Evolutionary conservation across 768 basidiomycete genomes (phyloP).

Genomic region (Phylloporus arenicola): DNA sequence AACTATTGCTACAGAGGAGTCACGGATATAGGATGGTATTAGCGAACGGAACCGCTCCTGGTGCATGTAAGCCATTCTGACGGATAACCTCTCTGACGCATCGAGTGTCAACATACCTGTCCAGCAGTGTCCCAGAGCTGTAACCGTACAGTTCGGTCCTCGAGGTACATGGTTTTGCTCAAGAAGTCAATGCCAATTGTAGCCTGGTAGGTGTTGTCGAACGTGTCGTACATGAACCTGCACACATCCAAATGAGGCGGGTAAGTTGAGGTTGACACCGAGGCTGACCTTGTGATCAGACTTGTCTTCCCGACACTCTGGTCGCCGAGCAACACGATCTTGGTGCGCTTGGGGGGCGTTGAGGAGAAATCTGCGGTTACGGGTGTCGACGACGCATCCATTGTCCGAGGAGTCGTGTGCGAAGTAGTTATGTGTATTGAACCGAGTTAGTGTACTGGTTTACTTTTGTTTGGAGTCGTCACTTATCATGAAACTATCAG

Average conservation of each 20-base stretch:
- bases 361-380: slow-evolving; percentile 81
- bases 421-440: not conserved
- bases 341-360: slow-evolving; percentile 88
- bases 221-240: slow-evolving; percentile 99
- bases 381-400: slow-evolving; percentile 59
- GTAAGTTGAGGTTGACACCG: not conserved
- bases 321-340: slow-evolving; percentile 94
- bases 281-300: slow-evolving; percentile 83
- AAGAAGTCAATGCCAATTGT: slow-evolving; percentile 99
- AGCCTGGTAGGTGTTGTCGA: slow-evolving; percentile 98
- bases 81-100: slow-evolving; percentile 1
- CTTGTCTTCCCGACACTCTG: slow-evolving; percentile 99
- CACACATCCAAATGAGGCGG: slow-evolving; percentile 1
- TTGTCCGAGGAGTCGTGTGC: slow-evolving; percentile 14
- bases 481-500: slow-evolving; percentile 64
- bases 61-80: not conserved
- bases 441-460: slow-evolving; percentile 11
- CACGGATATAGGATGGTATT: slow-evolving; percentile 98
- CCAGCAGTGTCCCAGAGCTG: slow-evolving; percentile 99
- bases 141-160: slow-evolving; percentile 94
- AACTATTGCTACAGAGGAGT: slow-evolving; percentile 97
- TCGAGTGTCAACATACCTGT: slow-evolving; percentile 48
- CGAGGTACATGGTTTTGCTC: slow-evolving; percentile 99
- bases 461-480: slow-evolving; percentile 23
- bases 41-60: slow-evolving; percentile 96